phyloP scores from a whole-genome alignment of 2,329 filamentous ascomycete species.

The Helminthosporium solani region DNA sequence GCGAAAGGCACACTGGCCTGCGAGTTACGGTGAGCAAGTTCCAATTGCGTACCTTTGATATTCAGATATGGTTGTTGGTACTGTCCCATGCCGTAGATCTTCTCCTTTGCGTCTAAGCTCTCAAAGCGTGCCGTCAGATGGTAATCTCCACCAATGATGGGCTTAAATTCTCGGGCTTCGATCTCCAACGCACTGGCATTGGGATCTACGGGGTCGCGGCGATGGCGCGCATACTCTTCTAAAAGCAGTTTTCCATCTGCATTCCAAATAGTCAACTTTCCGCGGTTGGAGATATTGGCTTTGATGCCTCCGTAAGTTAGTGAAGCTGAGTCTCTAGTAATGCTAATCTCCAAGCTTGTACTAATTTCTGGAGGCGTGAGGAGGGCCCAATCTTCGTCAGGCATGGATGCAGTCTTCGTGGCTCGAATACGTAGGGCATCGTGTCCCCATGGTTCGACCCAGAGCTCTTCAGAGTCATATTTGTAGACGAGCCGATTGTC shows the following conservation, averaged over 20 bases:
- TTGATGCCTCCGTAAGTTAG: conserved; percentile 53
- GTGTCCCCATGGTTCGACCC: conserved; percentile 53
- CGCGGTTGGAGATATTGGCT: conserved; percentile 49
- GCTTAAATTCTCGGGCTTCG: conserved; percentile 59
- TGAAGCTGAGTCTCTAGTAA: conserved; percentile 35
- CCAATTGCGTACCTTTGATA: conserved; percentile 62
- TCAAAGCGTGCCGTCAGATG: conserved; percentile 62
- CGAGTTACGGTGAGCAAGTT: conserved; percentile 66
- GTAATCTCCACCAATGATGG: conserved; percentile 55
- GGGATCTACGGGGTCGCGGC: conserved; percentile 55
- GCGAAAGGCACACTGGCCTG: conserved; percentile 66
- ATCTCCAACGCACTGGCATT: conserved; percentile 60
- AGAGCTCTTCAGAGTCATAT: conserved; percentile 52
- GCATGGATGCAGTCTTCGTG: conserved; percentile 42
- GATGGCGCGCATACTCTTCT: conserved; percentile 56
- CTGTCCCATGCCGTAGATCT: conserved; percentile 69
- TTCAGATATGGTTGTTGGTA: conserved; percentile 66
- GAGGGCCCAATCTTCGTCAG: conserved; percentile 30
- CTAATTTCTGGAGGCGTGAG: conserved; percentile 8
- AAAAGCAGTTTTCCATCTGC: conserved; percentile 47
- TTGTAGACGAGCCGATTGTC: conserved; percentile 62
- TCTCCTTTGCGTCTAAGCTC: conserved; percentile 55
- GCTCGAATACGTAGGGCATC: conserved; percentile 52
- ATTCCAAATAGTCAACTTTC: conserved; percentile 54
- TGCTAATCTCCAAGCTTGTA: conserved; percentile 7